A percentile compares a stretch with the other conserved stretches of the same genome.
phyloP scores from a whole-genome alignment of 2,329 filamentous ascomycete species.

The Fusarium sublunatum region DNA sequence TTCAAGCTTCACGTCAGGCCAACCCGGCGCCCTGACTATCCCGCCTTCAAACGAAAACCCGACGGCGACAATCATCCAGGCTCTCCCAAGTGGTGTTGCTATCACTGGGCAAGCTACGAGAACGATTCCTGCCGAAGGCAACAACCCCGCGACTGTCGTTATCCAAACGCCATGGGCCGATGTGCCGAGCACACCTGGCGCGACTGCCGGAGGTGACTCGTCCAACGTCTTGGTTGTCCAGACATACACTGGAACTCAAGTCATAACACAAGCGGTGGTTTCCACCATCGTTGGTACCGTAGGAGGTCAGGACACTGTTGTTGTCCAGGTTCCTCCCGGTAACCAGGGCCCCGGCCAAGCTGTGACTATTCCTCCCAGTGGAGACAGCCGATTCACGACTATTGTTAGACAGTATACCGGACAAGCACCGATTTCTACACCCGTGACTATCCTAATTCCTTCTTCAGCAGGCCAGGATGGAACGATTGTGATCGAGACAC shows the following conservation, averaged over 20 bases:
- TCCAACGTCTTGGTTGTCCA: constrained; percentile 31
- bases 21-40: constrained; percentile 31
- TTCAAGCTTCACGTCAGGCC: constrained; percentile 29
- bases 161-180: constrained; percentile 37
- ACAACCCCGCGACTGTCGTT: constrained; percentile 31
- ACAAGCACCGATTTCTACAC: constrained; percentile 21
- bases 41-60: constrained; percentile 31
- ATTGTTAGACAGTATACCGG: constrained; percentile 29
- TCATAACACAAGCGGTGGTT: constrained; percentile 24
- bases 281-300: constrained; percentile 23
- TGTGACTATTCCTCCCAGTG: constrained; percentile 33
- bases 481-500: constrained; percentile 36
- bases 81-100: constrained; percentile 23
- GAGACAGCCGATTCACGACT: constrained; percentile 27
- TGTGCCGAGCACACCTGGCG: constrained; percentile 14
- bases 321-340: constrained; percentile 30
- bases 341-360: constrained; percentile 23
- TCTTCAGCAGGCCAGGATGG: constrained; percentile 23
- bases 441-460: constrained; percentile 30
- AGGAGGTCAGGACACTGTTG: constrained; percentile 23
- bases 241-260: constrained; percentile 33
- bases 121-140: constrained; percentile 28
- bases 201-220: constrained; percentile 3
- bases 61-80: constrained; percentile 31
- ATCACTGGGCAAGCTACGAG: constrained; percentile 21